Percentiles rank a stretch among this genome's conserved stretches.
phyloP scores from a whole-genome alignment of 1,139 yeast species.

The Oligophagozyma castellii region DNA sequence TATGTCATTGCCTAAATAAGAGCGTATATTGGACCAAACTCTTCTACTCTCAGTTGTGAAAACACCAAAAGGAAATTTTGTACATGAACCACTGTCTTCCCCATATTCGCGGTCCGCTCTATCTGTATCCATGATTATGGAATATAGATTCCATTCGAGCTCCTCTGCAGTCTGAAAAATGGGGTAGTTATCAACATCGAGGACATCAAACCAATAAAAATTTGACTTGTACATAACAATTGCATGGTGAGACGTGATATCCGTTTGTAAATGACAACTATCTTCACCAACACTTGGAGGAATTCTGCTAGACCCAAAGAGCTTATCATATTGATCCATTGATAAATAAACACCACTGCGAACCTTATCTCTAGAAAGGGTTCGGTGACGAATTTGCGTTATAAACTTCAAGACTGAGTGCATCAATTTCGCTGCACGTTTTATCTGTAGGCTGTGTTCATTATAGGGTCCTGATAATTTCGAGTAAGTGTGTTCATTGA shows the following conservation, averaged over 20 bases:
- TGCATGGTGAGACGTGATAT: conserved; percentile 59
- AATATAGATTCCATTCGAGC: conserved; percentile 57
- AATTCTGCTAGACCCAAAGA: conserved; percentile 77
- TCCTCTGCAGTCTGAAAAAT: conserved; percentile 56
- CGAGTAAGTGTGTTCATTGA: conserved; percentile 32
- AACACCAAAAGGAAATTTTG: conserved; percentile 65
- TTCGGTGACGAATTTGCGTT: conserved; percentile 62
- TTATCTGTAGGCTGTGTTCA: conserved; percentile 36
- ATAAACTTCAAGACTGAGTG: conserved; percentile 66
- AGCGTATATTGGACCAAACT: conserved; percentile 69
- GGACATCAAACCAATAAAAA: conserved; percentile 87
- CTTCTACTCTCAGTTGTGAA: conserved; percentile 80
- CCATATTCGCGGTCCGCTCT: conserved; percentile 38
- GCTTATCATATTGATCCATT: conserved; percentile 79
- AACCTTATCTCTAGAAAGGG: conserved; percentile 58
- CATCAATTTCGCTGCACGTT: conserved; percentile 72
- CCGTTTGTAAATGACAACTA: conserved; percentile 69
- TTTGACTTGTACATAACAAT: conserved; percentile 79
- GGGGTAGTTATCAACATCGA: conserved; percentile 57
- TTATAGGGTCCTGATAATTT: conserved; percentile 20
- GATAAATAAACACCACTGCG: conserved; percentile 57
- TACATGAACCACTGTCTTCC: background rate
- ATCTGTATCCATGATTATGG: conserved; percentile 49
- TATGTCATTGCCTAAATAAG: conserved; percentile 30
- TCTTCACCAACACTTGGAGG: conserved; percentile 53